Evolutionary conservation across 345 rosid species (phyloP), one percentile per base, ranked within the genome.

Genomic region (Moringa oleifera): DNA sequence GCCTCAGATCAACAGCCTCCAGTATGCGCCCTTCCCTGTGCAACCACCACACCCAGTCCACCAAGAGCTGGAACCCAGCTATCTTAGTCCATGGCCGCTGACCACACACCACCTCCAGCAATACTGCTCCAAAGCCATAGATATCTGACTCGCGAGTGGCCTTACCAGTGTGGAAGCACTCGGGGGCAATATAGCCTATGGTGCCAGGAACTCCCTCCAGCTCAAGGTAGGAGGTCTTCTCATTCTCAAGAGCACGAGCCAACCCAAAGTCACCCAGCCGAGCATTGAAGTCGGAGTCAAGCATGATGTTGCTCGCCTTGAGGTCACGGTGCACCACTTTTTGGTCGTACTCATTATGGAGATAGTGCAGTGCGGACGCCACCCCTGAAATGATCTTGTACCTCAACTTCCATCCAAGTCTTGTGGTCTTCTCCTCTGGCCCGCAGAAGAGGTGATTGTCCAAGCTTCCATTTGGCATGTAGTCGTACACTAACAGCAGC

Each of bases 271-370:
- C 88, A 0, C 91, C 88, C 0, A 85, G 76, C 0, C 84, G 80
- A 9, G 88, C 86, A 21, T 83, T 79, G 80, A 81, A 83, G 37
- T 75, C 19, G 12, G 77, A 37, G 63, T 85, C 91, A 20, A 85
- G 71, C 78, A 85, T 59, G 25, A 85, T 68, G 69, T 85, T 85
- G 68, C 88, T 85, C 24, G 85, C 88, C 53, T 85, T 85, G 37
- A 85, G 88, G 80, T 83, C 88, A 1, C 83, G 77, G 59, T 85
- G 88, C 57, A 83, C 79, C 53, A 85, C 91, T 58, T 57, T 83
- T 45, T 83, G 79, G 58, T 83, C 86, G 23, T 75, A 85, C 58
- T 82, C 86, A 7, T 85, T 66, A 49, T 85, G 88, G 52, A 85
- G 78, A 70, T 85, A 85, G 55, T 83, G 82, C 15, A 85, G 67